Percentiles rank a stretch among this genome's conserved stretches.
Evolutionary conservation across 805 yeast species (phyloP).

Genomic region (Barnettozyma siamensis): DNA sequence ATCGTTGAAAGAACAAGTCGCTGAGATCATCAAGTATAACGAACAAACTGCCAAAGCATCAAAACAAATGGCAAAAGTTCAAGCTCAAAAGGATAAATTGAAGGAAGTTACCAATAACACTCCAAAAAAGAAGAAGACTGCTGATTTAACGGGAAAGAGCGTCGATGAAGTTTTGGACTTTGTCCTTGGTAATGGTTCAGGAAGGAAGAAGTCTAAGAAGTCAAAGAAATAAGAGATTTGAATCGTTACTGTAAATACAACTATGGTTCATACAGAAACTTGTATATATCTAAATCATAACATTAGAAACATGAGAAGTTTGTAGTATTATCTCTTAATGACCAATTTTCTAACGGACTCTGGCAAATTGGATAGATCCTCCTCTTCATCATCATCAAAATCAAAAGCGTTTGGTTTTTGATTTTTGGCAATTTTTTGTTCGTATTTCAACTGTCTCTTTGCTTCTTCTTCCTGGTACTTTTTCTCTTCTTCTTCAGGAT

Average conservation of each 20-base stretch:
- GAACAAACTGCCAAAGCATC: constrained; percentile 36
- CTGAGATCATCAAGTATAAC: constrained; percentile 39
- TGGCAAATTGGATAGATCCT: constrained; percentile 22
- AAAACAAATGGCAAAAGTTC: constrained; percentile 31
- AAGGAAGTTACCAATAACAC: constrained; percentile 15
- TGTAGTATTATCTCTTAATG: constrained; percentile 10
- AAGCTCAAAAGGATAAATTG: constrained; percentile 24
- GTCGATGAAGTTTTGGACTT: constrained; percentile 68
- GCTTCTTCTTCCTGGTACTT: constrained; percentile 19
- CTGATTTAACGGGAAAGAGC: constrained; percentile 55
- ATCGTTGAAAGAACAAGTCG: constrained; percentile 57
- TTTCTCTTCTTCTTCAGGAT: constrained; percentile 35
- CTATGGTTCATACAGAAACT: background rate
- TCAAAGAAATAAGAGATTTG: constrained; percentile 1
- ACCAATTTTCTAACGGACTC: constrained; percentile 25
- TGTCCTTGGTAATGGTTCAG: constrained; percentile 50
- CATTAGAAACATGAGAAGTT: too few species aligned
- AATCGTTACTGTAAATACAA: constrained; percentile 6
- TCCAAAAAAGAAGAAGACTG: constrained; percentile 7
- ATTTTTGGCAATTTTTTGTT: constrained; percentile 18
- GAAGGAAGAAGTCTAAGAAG: constrained; percentile 21
- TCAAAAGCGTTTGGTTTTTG: constrained; percentile 22
- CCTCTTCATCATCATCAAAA: constrained; percentile 23
- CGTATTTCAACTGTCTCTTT: constrained; percentile 23
- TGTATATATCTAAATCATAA: too few species aligned